Conservation (phyloP, 139 green algal genomes). For the Picocystis salinarum region DNA sequence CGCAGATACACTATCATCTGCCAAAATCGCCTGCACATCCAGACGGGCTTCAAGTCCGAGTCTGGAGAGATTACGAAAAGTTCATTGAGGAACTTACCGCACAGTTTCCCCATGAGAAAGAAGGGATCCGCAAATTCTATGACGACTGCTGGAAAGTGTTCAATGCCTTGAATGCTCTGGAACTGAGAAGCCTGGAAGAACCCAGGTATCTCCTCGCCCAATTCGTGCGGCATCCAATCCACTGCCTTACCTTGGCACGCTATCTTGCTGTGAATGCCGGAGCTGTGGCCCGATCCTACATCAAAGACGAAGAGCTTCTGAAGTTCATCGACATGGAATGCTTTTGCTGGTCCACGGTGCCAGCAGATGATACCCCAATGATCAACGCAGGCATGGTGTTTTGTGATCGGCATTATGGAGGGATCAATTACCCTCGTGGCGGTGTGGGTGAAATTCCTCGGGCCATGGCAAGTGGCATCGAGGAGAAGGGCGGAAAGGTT, state of each 20-base stretch:
- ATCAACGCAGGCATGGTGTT: slow-evolving; percentile 85
- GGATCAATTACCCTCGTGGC: slow-evolving; percentile 91
- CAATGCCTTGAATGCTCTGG: slow-evolving; percentile 64
- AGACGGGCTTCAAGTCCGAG: slow-evolving; percentile 40
- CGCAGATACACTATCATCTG: slow-evolving; percentile 86
- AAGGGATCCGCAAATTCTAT: slow-evolving; percentile 77
- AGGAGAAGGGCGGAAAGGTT: slow-evolving; percentile 48
- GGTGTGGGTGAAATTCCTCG: slow-evolving; percentile 72
- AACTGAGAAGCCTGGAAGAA: slow-evolving; percentile 89
- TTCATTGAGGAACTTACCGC: slow-evolving; percentile 65
- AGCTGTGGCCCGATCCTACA: slow-evolving; percentile 62
- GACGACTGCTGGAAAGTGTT: slow-evolving; percentile 79
- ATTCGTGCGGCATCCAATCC: slow-evolving; percentile 44
- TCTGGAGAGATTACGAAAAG: slow-evolving; percentile 71
- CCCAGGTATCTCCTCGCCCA: slow-evolving; percentile 64
- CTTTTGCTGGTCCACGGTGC: slow-evolving; percentile 84
- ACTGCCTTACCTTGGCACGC: slow-evolving; percentile 56
- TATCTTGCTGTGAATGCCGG: slow-evolving; percentile 67
- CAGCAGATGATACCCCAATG: slow-evolving; percentile 71
- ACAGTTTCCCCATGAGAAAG: slow-evolving; percentile 63
- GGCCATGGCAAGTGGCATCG: slow-evolving; percentile 33
- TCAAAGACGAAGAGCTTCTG: slow-evolving; percentile 77
- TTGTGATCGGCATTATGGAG: slow-evolving; percentile 64
- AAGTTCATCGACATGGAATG: slow-evolving; percentile 92
- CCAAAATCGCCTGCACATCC: slow-evolving; percentile 36